phyloP scores from a whole-genome alignment of 2,329 filamentous ascomycete species.

The Camillea tinctor region DNA sequence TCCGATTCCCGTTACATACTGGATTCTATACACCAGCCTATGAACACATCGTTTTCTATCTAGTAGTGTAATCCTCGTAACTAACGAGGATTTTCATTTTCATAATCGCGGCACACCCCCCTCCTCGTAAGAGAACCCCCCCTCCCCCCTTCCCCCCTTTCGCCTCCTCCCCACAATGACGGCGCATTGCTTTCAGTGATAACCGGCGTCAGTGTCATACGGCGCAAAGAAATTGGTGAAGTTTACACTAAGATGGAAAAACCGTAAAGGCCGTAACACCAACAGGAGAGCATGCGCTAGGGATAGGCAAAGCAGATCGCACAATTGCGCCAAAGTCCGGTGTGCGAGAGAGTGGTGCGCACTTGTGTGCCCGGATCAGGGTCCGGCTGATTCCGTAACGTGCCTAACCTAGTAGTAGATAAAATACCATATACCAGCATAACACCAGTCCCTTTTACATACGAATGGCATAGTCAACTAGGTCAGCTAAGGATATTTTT shows the following conservation, averaged over 20 bases:
- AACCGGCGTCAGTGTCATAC: constrained; percentile 20
- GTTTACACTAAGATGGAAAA: constrained; percentile 5
- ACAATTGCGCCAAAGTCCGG: constrained; percentile 4
- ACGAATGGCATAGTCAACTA: not conserved
- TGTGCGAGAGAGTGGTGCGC: constrained; percentile 1
- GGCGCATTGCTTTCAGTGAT: constrained; percentile 21
- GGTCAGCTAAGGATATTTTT: no score
- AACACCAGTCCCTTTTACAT: no score
- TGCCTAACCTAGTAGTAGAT: not conserved
- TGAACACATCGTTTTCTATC: not conserved
- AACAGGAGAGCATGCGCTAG: constrained; percentile 5
- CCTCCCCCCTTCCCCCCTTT: constrained; percentile 5
- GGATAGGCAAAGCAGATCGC: not conserved
- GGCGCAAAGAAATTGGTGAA: constrained; percentile 8
- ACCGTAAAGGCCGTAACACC: constrained; percentile 9
- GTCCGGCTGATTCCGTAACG: constrained; percentile 26
- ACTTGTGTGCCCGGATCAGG: constrained; percentile 2
- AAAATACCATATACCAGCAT: constrained; percentile 7
- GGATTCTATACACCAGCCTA: not conserved
- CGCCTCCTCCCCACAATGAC: constrained; percentile 8
- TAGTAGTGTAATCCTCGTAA: no score
- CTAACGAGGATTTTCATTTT: not conserved
- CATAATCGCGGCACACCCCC: not conserved
- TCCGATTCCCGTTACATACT: not conserved
- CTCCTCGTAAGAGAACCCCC: constrained; percentile 3